A percentile compares a stretch with the other conserved stretches of the same genome.
Conservation (phyloP, 179 eudicot genomes). For the Heliamphora pulchella region DNA sequence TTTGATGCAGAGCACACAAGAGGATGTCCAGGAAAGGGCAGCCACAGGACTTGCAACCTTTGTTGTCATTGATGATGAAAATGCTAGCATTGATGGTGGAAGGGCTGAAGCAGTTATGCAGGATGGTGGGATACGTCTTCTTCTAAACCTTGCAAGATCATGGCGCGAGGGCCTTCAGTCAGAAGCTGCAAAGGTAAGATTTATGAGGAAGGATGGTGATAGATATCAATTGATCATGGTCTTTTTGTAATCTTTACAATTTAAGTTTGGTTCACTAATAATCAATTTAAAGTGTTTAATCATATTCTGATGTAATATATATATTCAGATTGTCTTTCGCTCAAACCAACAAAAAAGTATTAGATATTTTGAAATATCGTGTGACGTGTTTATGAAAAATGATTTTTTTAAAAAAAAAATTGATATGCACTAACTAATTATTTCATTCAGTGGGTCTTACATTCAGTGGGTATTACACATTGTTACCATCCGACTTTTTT, state of each 20-base stretch:
- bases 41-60: constrained; percentile 95
- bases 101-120: constrained; percentile 92
- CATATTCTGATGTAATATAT: not conserved
- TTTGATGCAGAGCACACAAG: constrained; percentile 82
- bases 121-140: constrained; percentile 84
- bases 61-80: constrained; percentile 95
- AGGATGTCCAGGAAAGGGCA: constrained; percentile 96
- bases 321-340: not conserved
- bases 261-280: not conserved
- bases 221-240: not conserved
- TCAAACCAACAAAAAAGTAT: not conserved
- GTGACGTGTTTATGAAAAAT: no score
- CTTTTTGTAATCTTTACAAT: no score
- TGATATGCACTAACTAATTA: not conserved
- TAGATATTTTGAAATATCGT: no score
- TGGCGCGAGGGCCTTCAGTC: constrained; percentile 96
- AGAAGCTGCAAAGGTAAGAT: constrained; percentile 82
- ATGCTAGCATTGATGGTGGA: constrained; percentile 71
- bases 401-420: no score
- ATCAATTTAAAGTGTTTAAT: not conserved
- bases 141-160: constrained; percentile 72
- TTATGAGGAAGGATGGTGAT: not conserved
- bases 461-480: not conserved
- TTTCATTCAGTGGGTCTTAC: not conserved
- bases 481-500: not conserved